These are phyloP conservation scores for Pisolithus marmoratus DNA, from an alignment of 768 basidiomycete species.

Conservation along the genomic window DNA sequence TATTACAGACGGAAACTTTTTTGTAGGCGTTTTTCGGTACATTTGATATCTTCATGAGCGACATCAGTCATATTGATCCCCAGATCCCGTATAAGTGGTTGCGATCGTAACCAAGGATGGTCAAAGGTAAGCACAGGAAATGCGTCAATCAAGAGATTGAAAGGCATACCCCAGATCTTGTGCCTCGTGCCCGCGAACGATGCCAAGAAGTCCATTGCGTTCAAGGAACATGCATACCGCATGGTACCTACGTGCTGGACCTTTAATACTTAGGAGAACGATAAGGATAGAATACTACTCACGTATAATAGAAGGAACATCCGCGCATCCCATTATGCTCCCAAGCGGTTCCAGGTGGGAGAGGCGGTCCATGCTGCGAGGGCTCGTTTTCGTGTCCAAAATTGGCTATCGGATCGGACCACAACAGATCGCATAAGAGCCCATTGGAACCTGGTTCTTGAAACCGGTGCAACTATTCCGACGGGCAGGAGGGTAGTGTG, in stretches of 20 bases:
- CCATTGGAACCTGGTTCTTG: conserved; percentile 91
- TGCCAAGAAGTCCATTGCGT: conserved; percentile 80
- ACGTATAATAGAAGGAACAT: conserved; percentile 93
- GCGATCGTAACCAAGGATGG: background rate
- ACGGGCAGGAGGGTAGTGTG: conserved; percentile 5
- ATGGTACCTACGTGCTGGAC: conserved; percentile 52
- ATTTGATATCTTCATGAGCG: conserved; percentile 64
- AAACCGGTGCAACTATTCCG: conserved; percentile 79
- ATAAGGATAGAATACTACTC: conserved; percentile 24
- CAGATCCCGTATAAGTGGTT: too few relatives aligned
- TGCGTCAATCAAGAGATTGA: background rate
- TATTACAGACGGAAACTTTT: conserved; percentile 95
- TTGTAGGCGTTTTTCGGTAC: conserved; percentile 91
- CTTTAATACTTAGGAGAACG: background rate
- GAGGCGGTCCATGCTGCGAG: conserved; percentile 39
- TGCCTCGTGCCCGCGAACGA: conserved; percentile 96
- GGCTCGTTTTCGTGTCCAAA: conserved; percentile 78
- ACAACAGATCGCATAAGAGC: conserved; percentile 88
- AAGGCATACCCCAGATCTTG: conserved; percentile 87
- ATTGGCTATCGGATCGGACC: conserved; percentile 89
- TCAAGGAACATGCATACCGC: conserved; percentile 94
- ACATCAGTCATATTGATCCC: background rate
- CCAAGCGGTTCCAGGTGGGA: conserved; percentile 57
- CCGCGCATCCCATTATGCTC: conserved; percentile 83
- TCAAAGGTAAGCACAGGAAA: background rate